phyloP scores from a whole-genome alignment of 208 protist genomes.

The Trypanosoma conorhini region DNA sequence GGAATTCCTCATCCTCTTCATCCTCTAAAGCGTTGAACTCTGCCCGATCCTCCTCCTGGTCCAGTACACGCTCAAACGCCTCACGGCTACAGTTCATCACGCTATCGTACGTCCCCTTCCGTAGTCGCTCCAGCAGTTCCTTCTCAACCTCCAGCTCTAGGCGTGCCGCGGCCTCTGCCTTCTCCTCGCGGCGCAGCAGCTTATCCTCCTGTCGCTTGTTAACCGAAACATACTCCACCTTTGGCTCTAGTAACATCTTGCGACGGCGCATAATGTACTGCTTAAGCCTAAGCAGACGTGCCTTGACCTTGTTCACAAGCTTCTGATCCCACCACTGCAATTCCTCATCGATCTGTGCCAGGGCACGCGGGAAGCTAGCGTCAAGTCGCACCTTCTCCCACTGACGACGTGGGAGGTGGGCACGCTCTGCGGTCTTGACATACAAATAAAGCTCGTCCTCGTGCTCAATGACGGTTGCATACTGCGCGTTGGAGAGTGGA shows the following conservation, averaged over 20 bases:
- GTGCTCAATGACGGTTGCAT: constrained; percentile 98
- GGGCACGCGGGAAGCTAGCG: constrained; percentile 95
- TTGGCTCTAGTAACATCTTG: constrained; percentile 93
- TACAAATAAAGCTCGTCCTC: constrained; percentile 97
- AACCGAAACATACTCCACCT: constrained; percentile 95
- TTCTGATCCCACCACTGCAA: constrained; percentile 97
- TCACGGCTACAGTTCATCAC: constrained; percentile 92
- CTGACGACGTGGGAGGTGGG: constrained; percentile 96
- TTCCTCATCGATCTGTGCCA: constrained; percentile 96
- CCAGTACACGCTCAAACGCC: constrained; percentile 85
- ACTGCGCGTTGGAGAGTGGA: constrained; percentile 98
- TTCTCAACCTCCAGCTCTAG: constrained; percentile 97
- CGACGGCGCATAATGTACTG: constrained; percentile 98
- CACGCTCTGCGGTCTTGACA: constrained; percentile 99
- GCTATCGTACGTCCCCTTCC: constrained; percentile 92
- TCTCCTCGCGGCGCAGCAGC: constrained; percentile 94
- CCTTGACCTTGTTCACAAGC: constrained; percentile 97
- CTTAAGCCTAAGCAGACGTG: constrained; percentile 97
- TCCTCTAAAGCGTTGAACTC: constrained; percentile 76
- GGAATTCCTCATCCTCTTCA: constrained; percentile 85
- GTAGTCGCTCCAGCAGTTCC: constrained; percentile 97
- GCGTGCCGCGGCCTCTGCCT: constrained; percentile 96
- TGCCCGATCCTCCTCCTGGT: constrained; percentile 83
- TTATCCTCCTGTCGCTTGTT: constrained; percentile 98
- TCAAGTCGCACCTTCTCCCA: constrained; percentile 99